Percentiles rank a stretch among this genome's conserved stretches.
These are phyloP conservation scores for Ricinus communis DNA, from an alignment of 345 rosid genomes.

Conservation along the genomic window DNA sequence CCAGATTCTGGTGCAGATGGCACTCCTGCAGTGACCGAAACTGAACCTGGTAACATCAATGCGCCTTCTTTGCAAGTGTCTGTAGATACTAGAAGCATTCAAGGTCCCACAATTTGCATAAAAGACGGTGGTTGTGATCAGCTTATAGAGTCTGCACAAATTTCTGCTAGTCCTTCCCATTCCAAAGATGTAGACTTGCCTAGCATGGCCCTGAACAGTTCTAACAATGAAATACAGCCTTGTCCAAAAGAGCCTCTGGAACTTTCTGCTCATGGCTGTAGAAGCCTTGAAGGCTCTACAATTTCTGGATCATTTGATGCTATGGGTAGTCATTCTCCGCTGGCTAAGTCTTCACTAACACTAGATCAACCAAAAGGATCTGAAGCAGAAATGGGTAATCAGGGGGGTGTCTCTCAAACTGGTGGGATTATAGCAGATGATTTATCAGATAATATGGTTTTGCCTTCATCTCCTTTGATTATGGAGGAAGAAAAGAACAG, in stretches of 20 bases:
- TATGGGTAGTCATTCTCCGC: too few relatives aligned
- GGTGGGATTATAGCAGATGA: slow-evolving; percentile 24
- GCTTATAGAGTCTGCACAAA: neutral
- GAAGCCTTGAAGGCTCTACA: too few relatives aligned
- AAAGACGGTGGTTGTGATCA: neutral
- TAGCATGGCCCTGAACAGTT: neutral
- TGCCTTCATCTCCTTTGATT: slow-evolving; percentile 16
- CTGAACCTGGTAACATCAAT: neutral
- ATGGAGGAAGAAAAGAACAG: too few relatives aligned
- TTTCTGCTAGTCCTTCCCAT: neutral
- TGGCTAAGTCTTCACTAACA: slow-evolving; percentile 3
- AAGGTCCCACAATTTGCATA: slow-evolving; percentile 2
- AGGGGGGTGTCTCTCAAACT: slow-evolving; percentile 14
- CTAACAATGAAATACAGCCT: neutral
- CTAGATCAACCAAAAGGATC: neutral
- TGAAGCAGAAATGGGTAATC: slow-evolving; percentile 8
- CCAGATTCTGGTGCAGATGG: neutral
- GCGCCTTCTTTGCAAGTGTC: slow-evolving; percentile 1
- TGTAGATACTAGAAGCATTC: neutral
- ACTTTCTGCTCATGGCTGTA: slow-evolving; percentile 2
- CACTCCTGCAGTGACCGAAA: neutral
- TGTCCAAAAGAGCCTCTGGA: neutral
- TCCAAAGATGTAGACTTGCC: neutral
- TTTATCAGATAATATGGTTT: slow-evolving; percentile 14
- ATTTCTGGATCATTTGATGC: too few relatives aligned